phyloP scores from a whole-genome alignment of 192 early-diverging fungal species.

The Diversispora eburnea region DNA sequence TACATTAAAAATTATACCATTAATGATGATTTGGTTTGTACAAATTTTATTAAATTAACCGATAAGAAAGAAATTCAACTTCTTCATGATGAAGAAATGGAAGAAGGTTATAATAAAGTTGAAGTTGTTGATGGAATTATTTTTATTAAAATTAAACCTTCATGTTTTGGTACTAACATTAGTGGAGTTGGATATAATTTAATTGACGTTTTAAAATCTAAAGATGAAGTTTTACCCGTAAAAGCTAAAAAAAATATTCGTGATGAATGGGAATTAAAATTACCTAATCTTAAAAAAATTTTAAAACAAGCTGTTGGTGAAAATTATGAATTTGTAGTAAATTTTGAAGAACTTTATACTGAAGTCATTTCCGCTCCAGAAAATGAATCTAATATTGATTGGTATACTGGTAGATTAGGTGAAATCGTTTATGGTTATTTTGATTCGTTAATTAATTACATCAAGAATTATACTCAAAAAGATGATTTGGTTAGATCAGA shows the following conservation, averaged over 20 bases:
- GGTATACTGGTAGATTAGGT: background rate
- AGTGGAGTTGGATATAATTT: conserved; percentile 7
- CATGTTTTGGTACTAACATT: background rate
- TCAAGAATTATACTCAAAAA: background rate
- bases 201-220: background rate
- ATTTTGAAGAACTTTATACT: conserved; percentile 13
- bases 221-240: conserved; percentile 7
- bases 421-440: conserved; percentile 11
- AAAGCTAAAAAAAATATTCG: conserved; percentile 18
- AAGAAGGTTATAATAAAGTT: background rate
- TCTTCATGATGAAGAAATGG: conserved; percentile 3
- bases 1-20: conserved; percentile 5
- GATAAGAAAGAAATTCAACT: conserved; percentile 10
- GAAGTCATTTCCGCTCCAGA: conserved; percentile 4
- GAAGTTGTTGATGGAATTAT: conserved; percentile 9
- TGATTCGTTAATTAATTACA: background rate
- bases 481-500: conserved; percentile 16
- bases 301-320: conserved; percentile 8
- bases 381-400: background rate
- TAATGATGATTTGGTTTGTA: conserved; percentile 19
- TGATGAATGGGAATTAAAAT: conserved; percentile 15
- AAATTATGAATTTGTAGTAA: conserved; percentile 14
- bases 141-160: conserved; percentile 6
- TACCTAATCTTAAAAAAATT: background rate
- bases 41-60: conserved; percentile 10